Evolutionary conservation across 805 yeast species (phyloP).

Genomic region (Candida schatavii): DNA sequence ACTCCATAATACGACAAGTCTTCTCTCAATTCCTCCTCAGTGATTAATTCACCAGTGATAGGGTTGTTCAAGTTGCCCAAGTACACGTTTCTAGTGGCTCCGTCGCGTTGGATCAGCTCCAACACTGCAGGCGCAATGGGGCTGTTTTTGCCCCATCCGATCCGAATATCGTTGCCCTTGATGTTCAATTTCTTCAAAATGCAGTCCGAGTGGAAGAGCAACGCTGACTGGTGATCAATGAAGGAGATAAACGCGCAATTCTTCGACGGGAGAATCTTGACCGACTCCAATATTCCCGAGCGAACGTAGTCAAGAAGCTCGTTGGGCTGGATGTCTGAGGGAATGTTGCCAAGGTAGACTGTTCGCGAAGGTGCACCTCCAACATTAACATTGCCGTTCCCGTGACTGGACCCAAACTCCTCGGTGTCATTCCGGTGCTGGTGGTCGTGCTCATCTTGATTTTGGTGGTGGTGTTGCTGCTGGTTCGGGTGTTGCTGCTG

Average conservation of each 20-base stretch:
- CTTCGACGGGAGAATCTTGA: conserved; percentile 75
- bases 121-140: conserved; percentile 72
- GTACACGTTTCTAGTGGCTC: conserved; percentile 92
- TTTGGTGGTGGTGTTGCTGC: conserved; percentile 16
- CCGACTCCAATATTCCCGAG: conserved; percentile 82
- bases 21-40: conserved; percentile 61
- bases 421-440: conserved; percentile 9
- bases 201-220: conserved; percentile 91
- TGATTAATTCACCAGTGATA: conserved; percentile 40
- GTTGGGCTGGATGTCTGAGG: conserved; percentile 73
- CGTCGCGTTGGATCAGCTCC: conserved; percentile 74
- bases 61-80: conserved; percentile 74
- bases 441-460: conserved; percentile 13
- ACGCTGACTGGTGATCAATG: conserved; percentile 82
- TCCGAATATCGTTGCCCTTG: conserved; percentile 74
- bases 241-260: conserved; percentile 90
- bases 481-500: conserved; percentile 5
- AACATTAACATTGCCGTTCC: conserved; percentile 10
- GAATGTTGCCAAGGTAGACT: conserved; percentile 86
- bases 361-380: conserved; percentile 69
- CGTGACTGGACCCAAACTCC: conserved; percentile 16
- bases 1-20: conserved; percentile 76
- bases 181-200: conserved; percentile 78
- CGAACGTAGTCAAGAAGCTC: conserved; percentile 87
- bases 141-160: conserved; percentile 91